Percentiles rank a stretch among this genome's conserved stretches.
Evolutionary conservation across 1,284 basidiomycete species (phyloP).

Genomic region (Thelephora terrestris): DNA sequence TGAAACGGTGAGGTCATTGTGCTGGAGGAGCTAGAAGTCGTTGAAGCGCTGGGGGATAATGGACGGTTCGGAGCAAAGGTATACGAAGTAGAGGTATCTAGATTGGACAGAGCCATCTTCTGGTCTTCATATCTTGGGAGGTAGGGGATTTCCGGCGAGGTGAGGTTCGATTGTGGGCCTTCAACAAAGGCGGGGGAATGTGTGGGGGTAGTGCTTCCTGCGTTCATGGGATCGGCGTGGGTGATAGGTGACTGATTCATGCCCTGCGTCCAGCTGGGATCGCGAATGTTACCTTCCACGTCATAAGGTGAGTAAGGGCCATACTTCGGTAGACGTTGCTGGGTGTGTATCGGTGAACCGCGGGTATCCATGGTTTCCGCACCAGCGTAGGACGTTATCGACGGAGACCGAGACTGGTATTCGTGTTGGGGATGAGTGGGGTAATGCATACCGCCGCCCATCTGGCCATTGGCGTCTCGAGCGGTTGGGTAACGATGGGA

Average conservation of each 20-base stretch:
- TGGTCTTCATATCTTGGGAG: slow-evolving; percentile 52
- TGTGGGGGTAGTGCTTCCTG: slow-evolving; percentile 35
- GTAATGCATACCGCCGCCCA: slow-evolving; percentile 34
- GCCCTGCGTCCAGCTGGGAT: slow-evolving; percentile 39
- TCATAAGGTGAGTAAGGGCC: slow-evolving; percentile 40
- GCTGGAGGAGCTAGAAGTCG: slow-evolving; percentile 53
- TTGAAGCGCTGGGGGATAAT: slow-evolving; percentile 57
- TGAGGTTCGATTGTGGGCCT: slow-evolving; percentile 39
- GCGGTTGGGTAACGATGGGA: slow-evolving; percentile 30
- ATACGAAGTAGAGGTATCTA: slow-evolving; percentile 48
- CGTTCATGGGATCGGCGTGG: slow-evolving; percentile 31
- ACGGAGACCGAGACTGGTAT: slow-evolving; percentile 37
- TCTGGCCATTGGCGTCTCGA: slow-evolving; percentile 31
- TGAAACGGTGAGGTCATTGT: slow-evolving; percentile 55
- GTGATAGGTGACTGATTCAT: slow-evolving; percentile 35
- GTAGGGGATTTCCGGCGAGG: slow-evolving; percentile 46
- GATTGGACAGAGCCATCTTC: slow-evolving; percentile 42
- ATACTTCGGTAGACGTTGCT: slow-evolving; percentile 41
- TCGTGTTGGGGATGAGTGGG: slow-evolving; percentile 24
- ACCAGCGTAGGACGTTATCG: slow-evolving; percentile 31
- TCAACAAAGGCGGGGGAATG: slow-evolving; percentile 45
- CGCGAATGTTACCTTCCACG: slow-evolving; percentile 38
- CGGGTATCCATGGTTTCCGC: slow-evolving; percentile 29
- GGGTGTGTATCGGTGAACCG: slow-evolving; percentile 24
- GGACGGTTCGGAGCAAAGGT: slow-evolving; percentile 60